Evolutionary conservation across 1,284 basidiomycete genomes (phyloP).

Genomic region (Apiotrichum mycotoxinovorans): DNA sequence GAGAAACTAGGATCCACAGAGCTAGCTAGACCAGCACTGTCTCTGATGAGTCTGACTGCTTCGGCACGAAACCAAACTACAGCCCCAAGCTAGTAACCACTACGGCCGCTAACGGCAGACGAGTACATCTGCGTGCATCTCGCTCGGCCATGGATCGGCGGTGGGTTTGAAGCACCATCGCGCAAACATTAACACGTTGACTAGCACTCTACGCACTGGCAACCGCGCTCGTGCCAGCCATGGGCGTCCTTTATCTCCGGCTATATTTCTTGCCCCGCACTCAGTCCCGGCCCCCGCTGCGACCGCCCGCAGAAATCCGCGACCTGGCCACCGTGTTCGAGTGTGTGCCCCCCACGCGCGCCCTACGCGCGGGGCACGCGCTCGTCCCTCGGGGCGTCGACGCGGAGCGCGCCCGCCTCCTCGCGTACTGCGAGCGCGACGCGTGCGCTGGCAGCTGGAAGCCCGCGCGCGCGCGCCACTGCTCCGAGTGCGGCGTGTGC

Average conservation of each 20-base stretch:
- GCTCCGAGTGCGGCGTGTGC: conserved; percentile 42
- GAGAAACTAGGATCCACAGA: no score
- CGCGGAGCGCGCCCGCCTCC: neutral
- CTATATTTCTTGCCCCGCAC: conserved; percentile 39
- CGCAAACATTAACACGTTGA: neutral
- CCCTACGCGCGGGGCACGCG: neutral
- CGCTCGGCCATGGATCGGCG: neutral
- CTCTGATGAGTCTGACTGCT: no score
- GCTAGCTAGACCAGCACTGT: no score
- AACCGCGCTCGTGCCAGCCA: conserved; percentile 18
- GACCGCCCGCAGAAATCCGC: conserved; percentile 22
- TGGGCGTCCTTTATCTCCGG: conserved; percentile 30
- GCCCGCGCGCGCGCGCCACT: conserved; percentile 43
- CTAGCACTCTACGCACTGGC: conserved; percentile 23
- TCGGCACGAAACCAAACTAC: no score
- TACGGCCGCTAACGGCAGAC: neutral
- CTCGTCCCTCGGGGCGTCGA: neutral
- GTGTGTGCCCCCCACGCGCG: conserved; percentile 26
- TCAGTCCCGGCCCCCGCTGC: conserved; percentile 29
- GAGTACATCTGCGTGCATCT: neutral
- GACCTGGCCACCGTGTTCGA: conserved; percentile 26
- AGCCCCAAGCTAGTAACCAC: no score
- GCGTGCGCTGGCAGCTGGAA: conserved; percentile 32
- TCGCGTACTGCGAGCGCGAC: conserved; percentile 1
- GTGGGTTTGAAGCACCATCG: neutral